A percentile compares a stretch with the other conserved stretches of the same genome.
These are phyloP conservation scores for Papilionanthe hybrid DNA, from an alignment of 116 monocot species.

Conservation along the genomic window DNA sequence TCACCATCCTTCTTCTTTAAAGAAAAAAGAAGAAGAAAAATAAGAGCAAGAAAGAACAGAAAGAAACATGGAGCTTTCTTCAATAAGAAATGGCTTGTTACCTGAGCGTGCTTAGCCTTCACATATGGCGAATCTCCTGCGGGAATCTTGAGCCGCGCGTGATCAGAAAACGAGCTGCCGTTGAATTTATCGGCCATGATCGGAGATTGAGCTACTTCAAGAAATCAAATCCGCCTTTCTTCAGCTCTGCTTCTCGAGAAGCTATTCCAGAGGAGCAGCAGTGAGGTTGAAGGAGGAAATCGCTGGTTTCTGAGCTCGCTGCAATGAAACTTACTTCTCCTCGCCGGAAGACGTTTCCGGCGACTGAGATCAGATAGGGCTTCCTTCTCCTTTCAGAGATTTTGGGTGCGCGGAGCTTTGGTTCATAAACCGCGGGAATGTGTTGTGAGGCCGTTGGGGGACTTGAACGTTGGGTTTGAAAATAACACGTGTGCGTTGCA, in stretches of 20 bases:
- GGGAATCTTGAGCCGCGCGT: conserved; percentile 1
- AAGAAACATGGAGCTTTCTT: not conserved
- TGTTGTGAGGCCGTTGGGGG: not conserved
- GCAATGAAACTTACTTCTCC: not conserved
- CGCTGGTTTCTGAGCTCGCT: not conserved
- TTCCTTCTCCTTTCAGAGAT: not conserved
- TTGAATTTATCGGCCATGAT: not conserved
- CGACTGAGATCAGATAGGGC: not conserved
- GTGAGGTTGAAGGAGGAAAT: not conserved
- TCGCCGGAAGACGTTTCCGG: not conserved
- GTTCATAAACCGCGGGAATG: conserved; percentile 2
- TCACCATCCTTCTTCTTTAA: not conserved
- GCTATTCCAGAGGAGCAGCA: not conserved
- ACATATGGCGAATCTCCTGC: conserved; percentile 9
- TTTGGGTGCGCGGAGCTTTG: not conserved
- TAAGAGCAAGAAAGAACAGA: not conserved
- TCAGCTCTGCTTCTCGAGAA: not conserved
- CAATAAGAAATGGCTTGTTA: not conserved
- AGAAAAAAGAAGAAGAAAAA: too few species aligned
- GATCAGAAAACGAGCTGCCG: not conserved
- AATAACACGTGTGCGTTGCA: not conserved
- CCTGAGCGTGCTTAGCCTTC: conserved; percentile 10
- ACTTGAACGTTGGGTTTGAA: conserved; percentile 4
- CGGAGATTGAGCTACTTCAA: not conserved
- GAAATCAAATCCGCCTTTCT: not conserved